phyloP scores from a whole-genome alignment of 2,329 filamentous ascomycete genomes.

The Fusarium sp. region DNA sequence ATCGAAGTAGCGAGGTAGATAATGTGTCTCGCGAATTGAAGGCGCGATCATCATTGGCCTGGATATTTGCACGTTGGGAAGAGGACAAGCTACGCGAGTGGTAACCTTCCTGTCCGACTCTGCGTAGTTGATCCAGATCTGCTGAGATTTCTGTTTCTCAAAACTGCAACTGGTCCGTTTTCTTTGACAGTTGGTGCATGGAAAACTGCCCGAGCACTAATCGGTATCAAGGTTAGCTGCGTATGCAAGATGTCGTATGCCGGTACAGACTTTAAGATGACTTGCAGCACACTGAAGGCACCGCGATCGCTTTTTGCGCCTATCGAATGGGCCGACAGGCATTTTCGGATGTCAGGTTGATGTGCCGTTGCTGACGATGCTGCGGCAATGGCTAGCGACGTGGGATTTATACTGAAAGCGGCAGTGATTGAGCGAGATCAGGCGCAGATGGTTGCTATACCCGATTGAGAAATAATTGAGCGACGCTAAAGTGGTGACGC shows the following conservation, averaged over 20 bases:
- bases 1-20: constrained; percentile 49
- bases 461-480: constrained; percentile 35
- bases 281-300: constrained; percentile 49
- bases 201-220: constrained; percentile 51
- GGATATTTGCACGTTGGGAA: rapidly evolving
- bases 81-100: neutral
- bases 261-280: constrained; percentile 50
- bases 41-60: neutral
- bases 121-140: constrained; percentile 43
- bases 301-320: constrained; percentile 49
- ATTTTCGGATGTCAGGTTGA: constrained; percentile 22
- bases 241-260: neutral
- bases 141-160: neutral
- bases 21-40: constrained; percentile 25
- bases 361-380: neutral
- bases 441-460: constrained; percentile 12
- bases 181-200: constrained; percentile 49
- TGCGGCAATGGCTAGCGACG: neutral
- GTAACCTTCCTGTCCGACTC: constrained; percentile 8
- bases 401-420: constrained; percentile 30
- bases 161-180: constrained; percentile 44
- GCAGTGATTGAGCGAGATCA: constrained; percentile 37
- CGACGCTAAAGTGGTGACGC: constrained; percentile 33
- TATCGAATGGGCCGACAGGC: constrained; percentile 52
- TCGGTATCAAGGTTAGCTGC: neutral